Base-by-base conservation (phyloP, 2,329 filamentous ascomycete species). In the Reticulascus tulasneorum region DNA sequence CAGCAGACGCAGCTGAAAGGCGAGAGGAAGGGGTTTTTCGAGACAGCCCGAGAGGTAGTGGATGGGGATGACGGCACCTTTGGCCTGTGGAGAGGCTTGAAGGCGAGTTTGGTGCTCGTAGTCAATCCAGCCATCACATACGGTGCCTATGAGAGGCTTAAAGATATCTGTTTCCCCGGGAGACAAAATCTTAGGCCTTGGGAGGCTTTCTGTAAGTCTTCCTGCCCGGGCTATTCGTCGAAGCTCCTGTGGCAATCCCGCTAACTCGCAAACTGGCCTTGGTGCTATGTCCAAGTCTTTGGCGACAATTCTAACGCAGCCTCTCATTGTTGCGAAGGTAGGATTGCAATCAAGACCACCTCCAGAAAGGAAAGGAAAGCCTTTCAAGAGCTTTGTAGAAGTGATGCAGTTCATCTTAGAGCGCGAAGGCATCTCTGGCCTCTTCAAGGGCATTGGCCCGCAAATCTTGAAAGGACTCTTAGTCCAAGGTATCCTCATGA, bases 41-140 rank as follows among this genome's bases (percentile, higher is more conserved):
- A 85, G 37, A 98, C 93, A 2, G 93, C 86, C 6, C 81, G 77
- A 46, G 93, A 98, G 59, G 89, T 98, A 6, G 71, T 97, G 24
- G 71, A 93, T 35, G 86, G 90, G 39, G 90, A 94, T 47, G 93
- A 98, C 63, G 93, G 93, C 21, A 80, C 86, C 58, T 78, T 75
- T 16, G 93, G 93, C 11, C 73, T 98, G 27, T 98, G 93, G 93
- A 83, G 91, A 61, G 93, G 93, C 8, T 66, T 98, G 50, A 96
- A 96, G 67, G 93, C 93, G 36, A 96, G 90, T 60, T 73, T 98
- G 57, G 91, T 98, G 20, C 75, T 98, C 40, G 91, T 97, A 9
- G 79, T 97, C 43, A 98, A 98, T 59, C 93, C 93, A 9, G 87
- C 90, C 29, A 98, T 98, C 59, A 98, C 93, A 29, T 98, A 98